Percentiles rank a stretch among this genome's conserved stretches.
Evolutionary conservation across 352 stramenopile species (phyloP).

Genomic region (Pythium rhizo-oryzae): DNA sequence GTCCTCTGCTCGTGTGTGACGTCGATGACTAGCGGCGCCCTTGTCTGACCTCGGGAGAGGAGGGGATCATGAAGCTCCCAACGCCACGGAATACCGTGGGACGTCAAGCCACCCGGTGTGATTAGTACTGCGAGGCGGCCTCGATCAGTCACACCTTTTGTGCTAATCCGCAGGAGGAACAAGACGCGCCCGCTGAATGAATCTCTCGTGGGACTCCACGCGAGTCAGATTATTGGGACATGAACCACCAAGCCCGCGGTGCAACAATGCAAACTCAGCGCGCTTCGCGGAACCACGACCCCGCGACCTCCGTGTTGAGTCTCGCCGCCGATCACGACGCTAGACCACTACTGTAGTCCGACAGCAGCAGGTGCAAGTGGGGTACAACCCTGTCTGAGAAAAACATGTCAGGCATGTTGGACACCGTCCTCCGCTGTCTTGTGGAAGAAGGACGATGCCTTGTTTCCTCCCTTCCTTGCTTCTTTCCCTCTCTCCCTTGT

Average conservation of each 20-base stretch:
- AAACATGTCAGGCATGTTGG: too few relatives aligned
- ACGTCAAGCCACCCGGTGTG: neutral
- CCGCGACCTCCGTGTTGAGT: neutral
- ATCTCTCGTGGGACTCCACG: neutral
- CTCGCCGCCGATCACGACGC: too few relatives aligned
- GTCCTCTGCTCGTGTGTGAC: neutral
- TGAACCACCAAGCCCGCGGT: too few relatives aligned
- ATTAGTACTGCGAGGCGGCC: neutral
- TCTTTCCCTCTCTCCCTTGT: slow-evolving; percentile 1
- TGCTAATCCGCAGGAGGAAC: neutral
- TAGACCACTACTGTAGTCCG: too few relatives aligned
- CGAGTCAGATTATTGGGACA: neutral
- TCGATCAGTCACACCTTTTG: neutral
- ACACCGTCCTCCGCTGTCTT: too few relatives aligned
- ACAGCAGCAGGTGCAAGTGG: too few relatives aligned
- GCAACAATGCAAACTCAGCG: neutral
- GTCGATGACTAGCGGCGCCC: neutral
- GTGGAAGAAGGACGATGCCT: too few relatives aligned
- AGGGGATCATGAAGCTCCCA: too few relatives aligned
- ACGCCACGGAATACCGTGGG: too few relatives aligned
- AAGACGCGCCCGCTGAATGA: neutral
- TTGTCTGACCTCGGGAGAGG: neutral
- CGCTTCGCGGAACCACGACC: too few relatives aligned
- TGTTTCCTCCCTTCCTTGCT: neutral
- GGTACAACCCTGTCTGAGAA: too few relatives aligned